phyloP scores from a whole-genome alignment of 2,329 filamentous ascomycete species.

The Ploettnerulaceae sp. region DNA sequence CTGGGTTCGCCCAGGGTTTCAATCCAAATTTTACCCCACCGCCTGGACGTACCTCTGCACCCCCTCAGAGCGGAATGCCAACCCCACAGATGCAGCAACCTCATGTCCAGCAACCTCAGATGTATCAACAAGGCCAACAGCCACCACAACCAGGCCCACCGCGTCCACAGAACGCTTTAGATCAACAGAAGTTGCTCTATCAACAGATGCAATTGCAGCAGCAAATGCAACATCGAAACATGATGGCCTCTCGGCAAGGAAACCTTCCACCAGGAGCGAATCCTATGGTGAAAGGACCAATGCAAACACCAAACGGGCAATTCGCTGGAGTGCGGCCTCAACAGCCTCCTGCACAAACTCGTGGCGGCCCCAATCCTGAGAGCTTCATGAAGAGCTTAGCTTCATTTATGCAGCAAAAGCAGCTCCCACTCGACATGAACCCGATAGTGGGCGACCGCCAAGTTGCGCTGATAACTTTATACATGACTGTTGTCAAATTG shows the following conservation, averaged over 20 bases:
- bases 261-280: slow-evolving; percentile 40
- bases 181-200: slow-evolving; percentile 71
- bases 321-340: slow-evolving; percentile 51
- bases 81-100: slow-evolving; percentile 41
- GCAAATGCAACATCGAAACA: slow-evolving; percentile 53
- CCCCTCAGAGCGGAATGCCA: slow-evolving; percentile 50
- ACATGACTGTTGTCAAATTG: slow-evolving; percentile 68
- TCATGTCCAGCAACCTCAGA: slow-evolving; percentile 36
- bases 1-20: slow-evolving; percentile 52
- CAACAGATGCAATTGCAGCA: slow-evolving; percentile 82
- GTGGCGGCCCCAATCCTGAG: slow-evolving; percentile 50
- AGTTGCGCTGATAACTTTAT: slow-evolving; percentile 72
- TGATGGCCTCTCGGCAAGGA: slow-evolving; percentile 34
- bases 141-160: slow-evolving; percentile 36
- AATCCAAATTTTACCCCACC: slow-evolving; percentile 55
- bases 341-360: slow-evolving; percentile 40
- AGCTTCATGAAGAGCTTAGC: slow-evolving; percentile 44
- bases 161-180: slow-evolving; percentile 47
- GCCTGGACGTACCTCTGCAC: slow-evolving; percentile 49
- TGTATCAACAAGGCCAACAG: slow-evolving; percentile 19
- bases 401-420: slow-evolving; percentile 70
- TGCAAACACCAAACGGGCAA: slow-evolving; percentile 54
- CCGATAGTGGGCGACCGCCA: slow-evolving; percentile 69
- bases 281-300: slow-evolving; percentile 37
- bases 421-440: slow-evolving; percentile 67